Evolutionary conservation across 106 monocot genomes (phyloP).

Genomic region (Iris macrosiphon): DNA sequence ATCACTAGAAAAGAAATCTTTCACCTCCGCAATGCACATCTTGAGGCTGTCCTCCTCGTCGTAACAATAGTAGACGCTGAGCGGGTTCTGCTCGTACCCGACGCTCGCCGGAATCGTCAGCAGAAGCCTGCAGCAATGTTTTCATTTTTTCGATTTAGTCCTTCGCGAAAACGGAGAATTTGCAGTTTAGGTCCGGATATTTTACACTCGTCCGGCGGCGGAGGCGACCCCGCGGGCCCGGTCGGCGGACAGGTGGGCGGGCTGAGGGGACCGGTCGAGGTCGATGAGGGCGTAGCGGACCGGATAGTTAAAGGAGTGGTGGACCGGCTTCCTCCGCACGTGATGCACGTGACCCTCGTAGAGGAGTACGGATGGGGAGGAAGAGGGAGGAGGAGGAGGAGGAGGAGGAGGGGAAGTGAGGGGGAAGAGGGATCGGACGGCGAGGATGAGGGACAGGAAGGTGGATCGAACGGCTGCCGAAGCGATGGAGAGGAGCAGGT

Average conservation of each 20-base stretch:
- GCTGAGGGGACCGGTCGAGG: conserved; percentile 41
- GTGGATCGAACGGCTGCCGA: conserved; percentile 8
- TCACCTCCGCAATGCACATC: conserved; percentile 83
- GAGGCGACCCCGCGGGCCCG: conserved; percentile 50
- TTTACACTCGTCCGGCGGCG: conserved; percentile 77
- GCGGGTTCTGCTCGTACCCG: conserved; percentile 87
- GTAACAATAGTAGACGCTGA: conserved; percentile 86
- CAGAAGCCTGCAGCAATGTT: conserved; percentile 37
- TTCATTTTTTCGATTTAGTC: too few species aligned
- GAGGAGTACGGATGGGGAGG: conserved; percentile 17
- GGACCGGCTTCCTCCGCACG: conserved; percentile 41
- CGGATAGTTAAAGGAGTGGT: conserved; percentile 63
- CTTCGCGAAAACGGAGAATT: too few species aligned
- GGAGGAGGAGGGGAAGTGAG: too few species aligned
- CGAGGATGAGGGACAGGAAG: too few species aligned
- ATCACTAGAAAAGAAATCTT: not conserved
- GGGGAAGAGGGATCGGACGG: too few species aligned
- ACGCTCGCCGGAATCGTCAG: conserved; percentile 83
- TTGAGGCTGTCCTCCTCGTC: conserved; percentile 12
- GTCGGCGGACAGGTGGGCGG: conserved; percentile 38
- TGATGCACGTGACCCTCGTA: conserved; percentile 74
- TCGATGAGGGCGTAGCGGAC: conserved; percentile 85
- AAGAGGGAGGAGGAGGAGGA: not conserved
- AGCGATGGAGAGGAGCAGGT: conserved; percentile 5
- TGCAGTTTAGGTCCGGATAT: too few species aligned